phyloP scores from a whole-genome alignment of 805 yeast species.

The Cephaloascus albidus region DNA sequence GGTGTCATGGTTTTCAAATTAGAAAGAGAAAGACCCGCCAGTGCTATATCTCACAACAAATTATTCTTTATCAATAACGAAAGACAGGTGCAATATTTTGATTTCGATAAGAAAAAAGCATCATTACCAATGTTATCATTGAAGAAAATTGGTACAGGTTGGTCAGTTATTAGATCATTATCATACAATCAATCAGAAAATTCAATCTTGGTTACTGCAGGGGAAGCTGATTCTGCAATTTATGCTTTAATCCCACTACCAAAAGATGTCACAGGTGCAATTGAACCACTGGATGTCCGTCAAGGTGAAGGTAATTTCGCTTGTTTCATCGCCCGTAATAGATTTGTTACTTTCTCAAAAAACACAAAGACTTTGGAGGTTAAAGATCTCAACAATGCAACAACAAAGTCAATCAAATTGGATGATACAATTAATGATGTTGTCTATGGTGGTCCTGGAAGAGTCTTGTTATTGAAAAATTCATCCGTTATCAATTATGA shows the following conservation, averaged over 20 bases:
- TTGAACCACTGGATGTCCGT: constrained; percentile 76
- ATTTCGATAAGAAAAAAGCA: constrained; percentile 51
- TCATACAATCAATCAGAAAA: constrained; percentile 92
- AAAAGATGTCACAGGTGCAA: constrained; percentile 84
- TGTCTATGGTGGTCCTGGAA: constrained; percentile 73
- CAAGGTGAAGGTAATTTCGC: constrained; percentile 83
- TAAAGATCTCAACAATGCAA: constrained; percentile 71
- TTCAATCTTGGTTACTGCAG: constrained; percentile 74
- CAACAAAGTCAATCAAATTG: constrained; percentile 72
- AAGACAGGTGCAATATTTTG: constrained; percentile 77
- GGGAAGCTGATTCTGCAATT: constrained; percentile 54
- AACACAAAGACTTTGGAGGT: constrained; percentile 62
- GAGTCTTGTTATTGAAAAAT: constrained; percentile 64
- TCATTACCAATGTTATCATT: constrained; percentile 76
- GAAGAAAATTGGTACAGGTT: constrained; percentile 75
- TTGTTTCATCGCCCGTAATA: constrained; percentile 85
- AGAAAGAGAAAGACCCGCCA: constrained; percentile 97
- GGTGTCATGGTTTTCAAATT: constrained; percentile 98
- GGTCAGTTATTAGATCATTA: constrained; percentile 77
- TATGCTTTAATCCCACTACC: constrained; percentile 77
- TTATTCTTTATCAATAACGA: constrained; percentile 73
- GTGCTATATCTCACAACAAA: constrained; percentile 59
- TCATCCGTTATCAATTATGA: constrained; percentile 75
- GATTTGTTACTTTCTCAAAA: constrained; percentile 77
- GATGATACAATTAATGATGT: constrained; percentile 65